These are phyloP conservation scores for Suhomyces faveliae DNA, from an alignment of 805 yeast genomes.

Conservation along the genomic window DNA sequence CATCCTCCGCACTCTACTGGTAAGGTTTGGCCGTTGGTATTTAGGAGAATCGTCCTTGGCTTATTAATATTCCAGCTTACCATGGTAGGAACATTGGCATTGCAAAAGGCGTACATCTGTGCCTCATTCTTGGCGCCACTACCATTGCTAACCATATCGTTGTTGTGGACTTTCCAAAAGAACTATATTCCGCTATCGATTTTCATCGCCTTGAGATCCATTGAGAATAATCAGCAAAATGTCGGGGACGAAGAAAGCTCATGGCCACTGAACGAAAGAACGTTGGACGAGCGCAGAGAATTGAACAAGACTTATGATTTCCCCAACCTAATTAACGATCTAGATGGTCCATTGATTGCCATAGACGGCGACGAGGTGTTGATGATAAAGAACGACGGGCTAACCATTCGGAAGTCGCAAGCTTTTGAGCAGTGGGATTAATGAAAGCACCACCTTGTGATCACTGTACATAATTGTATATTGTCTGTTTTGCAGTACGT, in stretches of 20 bases:
- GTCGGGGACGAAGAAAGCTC: conserved; percentile 21
- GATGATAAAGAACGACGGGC: conserved; percentile 28
- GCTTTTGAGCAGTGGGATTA: conserved; percentile 16
- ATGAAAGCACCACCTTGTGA: too few species aligned
- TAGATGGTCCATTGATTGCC: conserved; percentile 87
- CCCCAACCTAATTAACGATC: conserved; percentile 63
- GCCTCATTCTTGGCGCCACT: conserved; percentile 74
- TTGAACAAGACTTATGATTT: conserved; percentile 68
- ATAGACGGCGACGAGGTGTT: conserved; percentile 50
- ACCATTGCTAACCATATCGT: conserved; percentile 64
- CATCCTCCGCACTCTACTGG: conserved; percentile 98
- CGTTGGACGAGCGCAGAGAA: conserved; percentile 80
- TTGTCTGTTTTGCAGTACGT: too few species aligned
- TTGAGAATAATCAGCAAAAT: conserved; percentile 45
- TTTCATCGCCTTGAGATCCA: conserved; percentile 85
- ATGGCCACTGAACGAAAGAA: conserved; percentile 30
- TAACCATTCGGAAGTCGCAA: conserved; percentile 23
- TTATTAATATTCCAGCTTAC: conserved; percentile 82
- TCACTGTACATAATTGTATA: too few species aligned
- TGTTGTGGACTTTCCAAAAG: conserved; percentile 77
- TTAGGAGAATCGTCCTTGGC: conserved; percentile 79
- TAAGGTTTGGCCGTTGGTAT: conserved; percentile 89
- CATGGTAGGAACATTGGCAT: conserved; percentile 86
- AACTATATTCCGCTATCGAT: conserved; percentile 77
- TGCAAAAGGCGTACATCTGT: conserved; percentile 74